A percentile compares a stretch with the other conserved stretches of the same genome.
phyloP scores from a whole-genome alignment of 208 protist genomes.

The Phytomonas francai region DNA sequence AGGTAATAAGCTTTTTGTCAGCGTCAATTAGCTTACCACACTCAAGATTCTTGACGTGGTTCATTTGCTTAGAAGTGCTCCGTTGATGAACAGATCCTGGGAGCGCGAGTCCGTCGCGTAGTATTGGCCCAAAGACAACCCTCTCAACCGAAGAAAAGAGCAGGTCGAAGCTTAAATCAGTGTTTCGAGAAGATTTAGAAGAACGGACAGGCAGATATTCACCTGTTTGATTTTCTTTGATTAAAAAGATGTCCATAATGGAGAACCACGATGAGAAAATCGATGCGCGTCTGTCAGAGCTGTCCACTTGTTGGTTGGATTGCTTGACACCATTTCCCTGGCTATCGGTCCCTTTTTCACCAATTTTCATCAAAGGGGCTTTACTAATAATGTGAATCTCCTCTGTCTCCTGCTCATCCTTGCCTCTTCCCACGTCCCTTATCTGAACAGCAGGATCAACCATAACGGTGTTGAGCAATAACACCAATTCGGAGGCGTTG shows the following conservation, averaged over 20 bases:
- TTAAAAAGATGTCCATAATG: neutral
- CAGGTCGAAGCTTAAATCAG: constrained; percentile 21
- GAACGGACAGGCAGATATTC: neutral
- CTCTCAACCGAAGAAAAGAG: neutral
- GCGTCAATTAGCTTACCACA: neutral
- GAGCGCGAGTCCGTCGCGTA: neutral
- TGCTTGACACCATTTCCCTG: neutral
- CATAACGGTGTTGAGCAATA: constrained; percentile 62
- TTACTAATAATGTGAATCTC: neutral
- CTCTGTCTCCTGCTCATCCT: neutral
- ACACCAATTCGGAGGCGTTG: constrained; percentile 31
- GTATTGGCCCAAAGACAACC: neutral
- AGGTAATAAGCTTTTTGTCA: neutral
- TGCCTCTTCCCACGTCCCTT: neutral
- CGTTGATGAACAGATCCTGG: neutral
- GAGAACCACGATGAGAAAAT: neutral
- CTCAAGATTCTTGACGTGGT: neutral
- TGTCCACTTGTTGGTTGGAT: neutral
- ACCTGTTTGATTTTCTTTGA: neutral
- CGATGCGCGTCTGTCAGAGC: neutral
- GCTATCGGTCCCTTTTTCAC: neutral
- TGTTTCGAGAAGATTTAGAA: neutral
- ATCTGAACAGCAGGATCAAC: constrained; percentile 59
- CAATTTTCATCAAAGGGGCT: neutral
- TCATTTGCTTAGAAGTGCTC: neutral